Evolutionary conservation across 495 filamentous ascomycete species (phyloP), one percentile per base, ranked within the genome.

Genomic region (Aspergillus ostianus): DNA sequence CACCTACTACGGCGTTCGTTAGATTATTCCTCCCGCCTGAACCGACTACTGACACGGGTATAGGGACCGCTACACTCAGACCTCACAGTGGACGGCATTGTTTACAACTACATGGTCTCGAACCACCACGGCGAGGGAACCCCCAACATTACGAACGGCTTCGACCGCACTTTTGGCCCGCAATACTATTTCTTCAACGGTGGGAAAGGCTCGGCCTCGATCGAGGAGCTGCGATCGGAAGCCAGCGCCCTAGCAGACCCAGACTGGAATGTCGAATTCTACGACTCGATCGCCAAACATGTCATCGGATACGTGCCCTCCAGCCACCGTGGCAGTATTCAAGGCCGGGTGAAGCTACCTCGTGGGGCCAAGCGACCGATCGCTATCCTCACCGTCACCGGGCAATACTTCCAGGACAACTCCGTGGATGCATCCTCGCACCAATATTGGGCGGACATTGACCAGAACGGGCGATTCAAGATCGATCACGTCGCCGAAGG

Each of bases 121-220:
- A 84, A 84, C 52, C 81, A 85, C 61, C 82, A 85, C 51, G 80
- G 81, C 15, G 81, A 81, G 53, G 79, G 77, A 47, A 78, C 77
- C 4, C 82, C 84, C 6, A 84, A 84, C 45, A 84, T 85, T 61
- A 85, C 82, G 0, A 59, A 81, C 61, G 84, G 83, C 19, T 85
- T 84, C 61, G 80, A 84, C 59, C 73, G 82, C 21, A 84, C 81
- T 0, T 84, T 80, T 54, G 83, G 82, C 2, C 82, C 82, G 4
- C 80, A 82, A 55, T 85, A 77, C 64, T 86, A 80, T 57, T 64
- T 82, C 59, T 86, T 85, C 74, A 85, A 84, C 62, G 78, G 78
- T 54, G 77, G 76, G 47, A 66, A 71, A 45, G 70, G 71, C 26
- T 70, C 72, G 4, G 73, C 70, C 19, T 68, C 72, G 0, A 67